Evolutionary conservation across 1,284 basidiomycete species (phyloP).

Genomic region (Ceratobasidium sp.): DNA sequence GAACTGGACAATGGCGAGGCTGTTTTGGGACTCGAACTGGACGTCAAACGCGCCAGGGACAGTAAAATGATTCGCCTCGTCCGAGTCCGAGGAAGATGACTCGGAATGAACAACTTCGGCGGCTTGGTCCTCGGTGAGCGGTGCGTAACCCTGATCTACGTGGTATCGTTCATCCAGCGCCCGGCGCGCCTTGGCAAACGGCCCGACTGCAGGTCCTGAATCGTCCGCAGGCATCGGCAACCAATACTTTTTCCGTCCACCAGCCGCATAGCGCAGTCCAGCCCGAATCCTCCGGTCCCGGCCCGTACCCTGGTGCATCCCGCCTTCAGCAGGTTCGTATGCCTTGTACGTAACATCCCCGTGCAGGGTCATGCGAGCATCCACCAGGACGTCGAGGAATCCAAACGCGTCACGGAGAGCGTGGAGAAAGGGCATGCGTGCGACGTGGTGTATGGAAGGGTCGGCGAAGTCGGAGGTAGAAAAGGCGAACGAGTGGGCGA

Average conservation of each 20-base stretch:
- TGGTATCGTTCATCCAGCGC: slow-evolving; percentile 58
- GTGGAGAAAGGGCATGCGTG: slow-evolving; percentile 86
- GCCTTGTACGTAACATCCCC: slow-evolving; percentile 95
- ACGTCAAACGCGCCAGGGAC: slow-evolving; percentile 61
- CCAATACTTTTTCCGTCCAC: slow-evolving; percentile 92
- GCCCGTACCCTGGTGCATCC: slow-evolving; percentile 86
- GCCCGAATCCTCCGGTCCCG: slow-evolving; percentile 86
- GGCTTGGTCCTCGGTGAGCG: slow-evolving; percentile 74
- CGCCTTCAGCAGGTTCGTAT: slow-evolving; percentile 94
- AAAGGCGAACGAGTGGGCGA: slow-evolving; percentile 92
- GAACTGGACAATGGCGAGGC: slow-evolving; percentile 55
- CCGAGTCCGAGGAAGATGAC: slow-evolving; percentile 36
- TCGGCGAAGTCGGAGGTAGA: slow-evolving; percentile 86
- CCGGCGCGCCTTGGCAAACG: slow-evolving; percentile 54
- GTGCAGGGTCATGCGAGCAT: slow-evolving; percentile 82
- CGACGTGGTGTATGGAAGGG: slow-evolving; percentile 72
- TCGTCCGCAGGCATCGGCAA: slow-evolving; percentile 73
- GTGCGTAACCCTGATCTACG: slow-evolving; percentile 75
- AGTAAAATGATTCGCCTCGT: slow-evolving; percentile 36
- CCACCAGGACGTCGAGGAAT: slow-evolving; percentile 86
- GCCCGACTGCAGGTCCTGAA: slow-evolving; percentile 53
- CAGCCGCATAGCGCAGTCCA: slow-evolving; percentile 89
- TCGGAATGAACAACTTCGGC: slow-evolving; percentile 73
- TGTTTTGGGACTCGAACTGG: slow-evolving; percentile 50
- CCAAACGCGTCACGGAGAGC: slow-evolving; percentile 91